Conservation (phyloP, 2,329 filamentous ascomycete genomes). For the Microcera coccophila region DNA sequence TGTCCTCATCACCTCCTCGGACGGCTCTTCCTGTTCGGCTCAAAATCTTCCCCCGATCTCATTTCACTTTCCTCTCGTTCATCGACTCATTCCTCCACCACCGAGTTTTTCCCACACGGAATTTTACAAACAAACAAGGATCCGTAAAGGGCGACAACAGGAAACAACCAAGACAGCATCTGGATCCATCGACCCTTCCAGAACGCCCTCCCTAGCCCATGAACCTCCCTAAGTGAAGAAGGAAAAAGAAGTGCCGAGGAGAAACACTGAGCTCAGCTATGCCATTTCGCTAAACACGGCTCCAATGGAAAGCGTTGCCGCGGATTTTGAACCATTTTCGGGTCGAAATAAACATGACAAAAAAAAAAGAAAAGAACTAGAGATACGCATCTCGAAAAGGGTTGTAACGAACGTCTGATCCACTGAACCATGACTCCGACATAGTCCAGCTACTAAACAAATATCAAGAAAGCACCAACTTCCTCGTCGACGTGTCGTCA, state of each 20-base stretch:
- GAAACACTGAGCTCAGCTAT: slow-evolving; percentile 23
- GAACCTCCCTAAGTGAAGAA: slow-evolving; percentile 15
- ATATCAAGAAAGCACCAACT: slow-evolving; percentile 26
- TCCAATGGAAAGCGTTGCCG: slow-evolving; percentile 12
- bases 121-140: slow-evolving; percentile 11
- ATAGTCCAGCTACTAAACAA: slow-evolving; percentile 28
- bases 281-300: slow-evolving; percentile 20
- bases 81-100: slow-evolving; percentile 6
- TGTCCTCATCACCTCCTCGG: slow-evolving; percentile 2
- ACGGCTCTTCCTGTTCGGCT: slow-evolving; percentile 1
- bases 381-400: slow-evolving; percentile 14
- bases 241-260: slow-evolving; percentile 14
- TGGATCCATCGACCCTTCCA: slow-evolving; percentile 8
- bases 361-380: slow-evolving; percentile 7
- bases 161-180: slow-evolving; percentile 8
- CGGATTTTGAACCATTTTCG: slow-evolving; percentile 12
- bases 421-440: slow-evolving; percentile 20
- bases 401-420: slow-evolving; percentile 22
- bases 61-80: not conserved
- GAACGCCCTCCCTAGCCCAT: slow-evolving; percentile 16
- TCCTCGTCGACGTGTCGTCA: slow-evolving; percentile 25
- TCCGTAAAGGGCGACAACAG: slow-evolving; percentile 6
- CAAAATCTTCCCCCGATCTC: no score
- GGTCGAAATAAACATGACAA: slow-evolving; percentile 10
- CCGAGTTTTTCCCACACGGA: slow-evolving; percentile 5